Evolutionary conservation across 148 eudicot species (phyloP).

Genomic region (Drosera capensis): DNA sequence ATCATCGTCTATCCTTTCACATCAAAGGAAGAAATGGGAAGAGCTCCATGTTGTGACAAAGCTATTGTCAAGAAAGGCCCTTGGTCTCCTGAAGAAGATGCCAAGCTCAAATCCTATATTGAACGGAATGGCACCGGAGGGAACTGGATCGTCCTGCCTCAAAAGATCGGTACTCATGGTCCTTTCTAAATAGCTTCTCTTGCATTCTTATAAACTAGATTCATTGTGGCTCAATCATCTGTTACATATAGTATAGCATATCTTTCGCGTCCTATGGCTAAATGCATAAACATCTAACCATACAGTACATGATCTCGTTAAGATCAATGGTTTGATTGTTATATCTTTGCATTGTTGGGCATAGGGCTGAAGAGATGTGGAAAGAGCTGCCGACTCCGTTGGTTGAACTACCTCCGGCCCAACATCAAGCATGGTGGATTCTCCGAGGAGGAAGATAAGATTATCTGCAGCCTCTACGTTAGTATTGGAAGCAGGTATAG

Average conservation of each 20-base stretch:
- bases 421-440: constrained; percentile 1
- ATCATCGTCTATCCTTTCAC: too few relatives aligned
- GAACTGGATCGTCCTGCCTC: constrained; percentile 27
- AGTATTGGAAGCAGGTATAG: constrained; percentile 1
- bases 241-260: too few relatives aligned
- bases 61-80: constrained; percentile 28
- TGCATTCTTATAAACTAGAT: too few relatives aligned
- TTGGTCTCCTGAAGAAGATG: constrained; percentile 27
- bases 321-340: too few relatives aligned
- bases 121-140: constrained; percentile 21
- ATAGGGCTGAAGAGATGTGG: constrained; percentile 1
- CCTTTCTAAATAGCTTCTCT: too few relatives aligned
- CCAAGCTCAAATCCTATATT: constrained; percentile 20
- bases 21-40: constrained; percentile 28
- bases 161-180: constrained; percentile 18
- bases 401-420: neutral
- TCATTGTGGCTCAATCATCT: too few relatives aligned
- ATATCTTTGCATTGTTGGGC: too few relatives aligned
- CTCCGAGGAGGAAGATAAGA: neutral
- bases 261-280: too few relatives aligned
- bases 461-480: neutral
- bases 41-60: constrained; percentile 30
- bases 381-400: neutral
- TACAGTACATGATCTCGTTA: too few relatives aligned
- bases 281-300: too few relatives aligned